Conservation (phyloP, 2,329 filamentous ascomycete species). For the Phyllosticta capitalensis region DNA sequence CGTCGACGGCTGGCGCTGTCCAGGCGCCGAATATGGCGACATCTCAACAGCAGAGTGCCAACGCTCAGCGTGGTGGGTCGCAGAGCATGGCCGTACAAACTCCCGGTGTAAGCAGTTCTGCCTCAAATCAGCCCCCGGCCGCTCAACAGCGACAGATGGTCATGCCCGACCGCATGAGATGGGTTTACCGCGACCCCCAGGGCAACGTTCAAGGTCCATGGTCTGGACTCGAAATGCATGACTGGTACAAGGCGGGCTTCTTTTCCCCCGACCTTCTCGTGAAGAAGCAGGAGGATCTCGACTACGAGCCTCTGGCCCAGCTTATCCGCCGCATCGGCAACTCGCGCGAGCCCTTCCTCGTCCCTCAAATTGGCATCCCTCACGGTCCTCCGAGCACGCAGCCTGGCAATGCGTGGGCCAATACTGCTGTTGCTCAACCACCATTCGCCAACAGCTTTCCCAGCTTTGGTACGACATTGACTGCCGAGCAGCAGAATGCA, state of each 20-base stretch:
- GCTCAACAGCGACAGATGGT: conserved; percentile 82
- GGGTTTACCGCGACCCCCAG: conserved; percentile 95
- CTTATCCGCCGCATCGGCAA: conserved; percentile 94
- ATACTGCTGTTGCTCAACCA: conserved; percentile 46
- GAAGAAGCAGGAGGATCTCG: conserved; percentile 84
- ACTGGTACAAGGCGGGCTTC: conserved; percentile 99
- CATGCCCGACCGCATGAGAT: conserved; percentile 97
- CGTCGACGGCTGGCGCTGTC: conserved; percentile 14
- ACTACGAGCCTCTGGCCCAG: conserved; percentile 92
- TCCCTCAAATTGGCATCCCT: conserved; percentile 90
- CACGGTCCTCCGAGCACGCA: conserved; percentile 62
- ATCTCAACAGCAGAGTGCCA: conserved; percentile 20
- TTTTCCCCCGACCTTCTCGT: conserved; percentile 92
- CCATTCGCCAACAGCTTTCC: conserved; percentile 91
- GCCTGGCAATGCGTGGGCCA: conserved; percentile 36
- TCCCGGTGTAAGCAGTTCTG: conserved; percentile 37
- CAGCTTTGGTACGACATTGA: conserved; percentile 90
- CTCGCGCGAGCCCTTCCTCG: conserved; percentile 91
- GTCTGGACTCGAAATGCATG: conserved; percentile 96
- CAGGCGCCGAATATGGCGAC: conserved; percentile 20
- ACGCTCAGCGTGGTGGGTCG: conserved; percentile 25
- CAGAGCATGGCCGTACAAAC: conserved; percentile 21
- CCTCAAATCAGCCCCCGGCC: conserved; percentile 58
- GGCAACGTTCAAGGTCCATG: conserved; percentile 89
- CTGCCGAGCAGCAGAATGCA: conserved; percentile 96